A percentile compares a stretch with the other conserved stretches of the same genome.
Conservation (phyloP, 345 rosid species). For the Litchi chinensis region DNA sequence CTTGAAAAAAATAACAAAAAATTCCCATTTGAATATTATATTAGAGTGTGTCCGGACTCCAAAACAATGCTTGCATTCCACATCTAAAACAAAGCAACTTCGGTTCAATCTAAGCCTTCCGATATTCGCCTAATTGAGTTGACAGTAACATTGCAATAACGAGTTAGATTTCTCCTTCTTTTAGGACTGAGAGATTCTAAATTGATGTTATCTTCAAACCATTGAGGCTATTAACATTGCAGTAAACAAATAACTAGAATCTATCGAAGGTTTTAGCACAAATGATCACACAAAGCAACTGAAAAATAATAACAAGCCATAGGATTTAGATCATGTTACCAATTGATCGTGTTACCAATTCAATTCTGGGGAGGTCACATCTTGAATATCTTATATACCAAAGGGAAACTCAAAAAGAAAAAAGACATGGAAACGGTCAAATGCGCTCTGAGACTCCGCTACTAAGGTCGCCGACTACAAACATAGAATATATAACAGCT, state of each 20-base stretch:
- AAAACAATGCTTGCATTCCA: no score
- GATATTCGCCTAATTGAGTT: no score
- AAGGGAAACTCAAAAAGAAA: not conserved
- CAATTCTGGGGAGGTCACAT: not conserved
- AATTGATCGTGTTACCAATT: not conserved
- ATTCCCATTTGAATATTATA: no score
- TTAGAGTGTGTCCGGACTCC: no score
- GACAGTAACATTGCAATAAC: no score
- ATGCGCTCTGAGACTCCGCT: not conserved
- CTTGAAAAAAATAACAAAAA: no score
- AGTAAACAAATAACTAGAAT: not conserved
- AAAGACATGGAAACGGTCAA: slow-evolving; percentile 1
- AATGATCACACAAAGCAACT: not conserved
- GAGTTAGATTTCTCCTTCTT: no score
- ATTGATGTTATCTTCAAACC: no score
- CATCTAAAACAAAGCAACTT: no score
- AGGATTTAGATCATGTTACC: not conserved
- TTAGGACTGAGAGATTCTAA: no score
- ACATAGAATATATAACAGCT: not conserved
- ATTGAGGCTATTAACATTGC: not conserved
- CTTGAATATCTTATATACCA: not conserved
- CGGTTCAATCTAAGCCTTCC: no score
- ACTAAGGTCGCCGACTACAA: not conserved
- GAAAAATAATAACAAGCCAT: not conserved
- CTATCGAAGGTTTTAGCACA: not conserved